Base-by-base conservation (phyloP, 306 rosid genomes). In the Vigna angularis region DNA sequence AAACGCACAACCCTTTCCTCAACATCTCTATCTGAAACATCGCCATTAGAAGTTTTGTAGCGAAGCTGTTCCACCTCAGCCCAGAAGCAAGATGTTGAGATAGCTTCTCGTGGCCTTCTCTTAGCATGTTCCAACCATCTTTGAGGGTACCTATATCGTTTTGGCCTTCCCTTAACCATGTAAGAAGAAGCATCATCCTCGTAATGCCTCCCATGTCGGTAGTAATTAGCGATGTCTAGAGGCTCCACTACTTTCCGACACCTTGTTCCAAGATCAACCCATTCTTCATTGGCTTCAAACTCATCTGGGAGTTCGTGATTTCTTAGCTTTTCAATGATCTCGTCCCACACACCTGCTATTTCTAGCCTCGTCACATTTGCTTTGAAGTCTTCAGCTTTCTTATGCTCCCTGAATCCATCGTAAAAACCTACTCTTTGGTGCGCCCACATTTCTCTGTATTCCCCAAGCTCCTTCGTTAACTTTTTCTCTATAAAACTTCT, bases 21-120 rank as follows among this genome's bases (percentile, higher is more conserved):
- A 22, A 53, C 16, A 16, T 24, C 47, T 0, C 53, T 70, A 24
- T 57, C 70, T 24, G 76, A 8, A 1, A 4, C 9, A 0, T 45
- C 14, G 3, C 48, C 36, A 9, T 11, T 17, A 18, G 6, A 28
- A 0, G 14, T 74, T 1, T 10, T 45, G 67, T 17, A 11, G 17
- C 66, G 17, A 11, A 94, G 81, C 24, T 94, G 94, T 66, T 94
- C 98, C 70, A 90, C 86, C 58, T 89, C 88, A 9, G 90, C 98
- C 97, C 89, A 90, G 13, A 94, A 87, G 38, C 83, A 83, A 0
- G 98, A 86, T 24, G 83, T 90, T 1, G 87, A 89, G 65, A 68
- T 17, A 8, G 36, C 28, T 9, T 28, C 82, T 0, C 24, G 34
- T 0, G 1, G 1, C 76, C 30, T 66, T 1, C 18, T 52, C 2